These are phyloP conservation scores for Salicornia ramosissima DNA, from an alignment of 148 eudicot species.

Conservation along the genomic window DNA sequence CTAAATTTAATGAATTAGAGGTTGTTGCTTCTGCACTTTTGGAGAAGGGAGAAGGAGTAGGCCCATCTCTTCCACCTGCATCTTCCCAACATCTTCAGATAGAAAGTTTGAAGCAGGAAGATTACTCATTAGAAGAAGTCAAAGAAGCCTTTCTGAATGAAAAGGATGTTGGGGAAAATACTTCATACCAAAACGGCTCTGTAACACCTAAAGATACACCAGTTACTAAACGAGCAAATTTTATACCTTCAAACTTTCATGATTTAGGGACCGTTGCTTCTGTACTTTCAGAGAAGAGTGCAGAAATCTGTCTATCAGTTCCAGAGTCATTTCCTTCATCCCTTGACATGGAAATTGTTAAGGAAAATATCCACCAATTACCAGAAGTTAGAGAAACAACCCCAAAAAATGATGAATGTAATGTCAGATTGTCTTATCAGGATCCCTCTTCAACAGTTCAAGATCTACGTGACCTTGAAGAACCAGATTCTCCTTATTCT, in stretches of 20 bases:
- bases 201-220: slow-evolving; percentile 33
- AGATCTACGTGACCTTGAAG: slow-evolving; percentile 22
- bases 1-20: slow-evolving; percentile 21
- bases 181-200: slow-evolving; percentile 22
- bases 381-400: slow-evolving; percentile 29
- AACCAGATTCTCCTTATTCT: slow-evolving; percentile 22
- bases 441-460: slow-evolving; percentile 29
- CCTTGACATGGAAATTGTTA: background rate
- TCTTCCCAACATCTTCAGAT: slow-evolving; percentile 24
- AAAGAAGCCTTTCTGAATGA: slow-evolving; percentile 19
- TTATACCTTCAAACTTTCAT: slow-evolving; percentile 17
- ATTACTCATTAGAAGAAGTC: slow-evolving; percentile 23
- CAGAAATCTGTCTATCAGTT: slow-evolving; percentile 24
- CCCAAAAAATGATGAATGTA: slow-evolving; percentile 11
- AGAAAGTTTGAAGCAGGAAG: slow-evolving; percentile 9
- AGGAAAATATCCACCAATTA: slow-evolving; percentile 15
- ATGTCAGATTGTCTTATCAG: slow-evolving; percentile 13
- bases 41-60: slow-evolving; percentile 23
- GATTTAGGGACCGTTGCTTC: slow-evolving; percentile 26
- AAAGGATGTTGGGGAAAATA: slow-evolving; percentile 11
- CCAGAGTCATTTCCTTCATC: slow-evolving; percentile 25
- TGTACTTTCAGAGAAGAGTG: slow-evolving; percentile 24
- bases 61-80: slow-evolving; percentile 24
- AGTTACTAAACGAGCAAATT: slow-evolving; percentile 17
- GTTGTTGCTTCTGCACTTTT: slow-evolving; percentile 22